Evolutionary conservation across 176 grass and related monocot genomes (phyloP), one percentile per base, ranked within the genome.

Genomic region (Puccinellia tenuiflora): DNA sequence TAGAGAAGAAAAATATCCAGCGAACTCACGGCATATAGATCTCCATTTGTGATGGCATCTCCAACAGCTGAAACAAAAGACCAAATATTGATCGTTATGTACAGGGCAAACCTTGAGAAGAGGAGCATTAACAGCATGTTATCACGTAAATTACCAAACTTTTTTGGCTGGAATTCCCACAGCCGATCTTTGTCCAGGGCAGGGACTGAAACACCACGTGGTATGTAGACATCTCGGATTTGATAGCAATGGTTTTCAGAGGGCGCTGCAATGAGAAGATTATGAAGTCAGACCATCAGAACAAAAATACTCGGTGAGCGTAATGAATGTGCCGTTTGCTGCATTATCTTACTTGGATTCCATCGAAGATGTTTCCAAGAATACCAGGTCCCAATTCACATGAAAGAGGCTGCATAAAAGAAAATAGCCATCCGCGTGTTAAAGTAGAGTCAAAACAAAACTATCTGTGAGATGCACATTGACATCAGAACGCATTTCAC

Each of bases 221-320:
- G 93, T 55, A 95, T 95, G 77, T 95, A 95, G 62, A 95, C 93
- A 82, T 95, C 90, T 84, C 88, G 0, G 93, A 95, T 68, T 95
- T 95, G 7, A 92, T 74, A 62, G 93, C 90, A 79, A 95, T 95
- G 47, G 93, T 95, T 92, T 86, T 95, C 79, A 95, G 71, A 25
- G 93, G 93, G 3, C 93, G 85, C 93, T 95, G 83, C 74, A 83
- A 84, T n/a, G 37, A 25, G 30, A 82, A 47, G 29, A 73, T 50
- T 69, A 67, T 68, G 16, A 53, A 46, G 28, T 1, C 59, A 67
- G 40, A 81, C 45, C 39, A 76, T 85, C 70, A 81, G 37, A 55
- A 77, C 11, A 40, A 12, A 84, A n/a, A n/a, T 3, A 43, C 26
- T 12, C 0, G 17, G 5, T 62, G 46, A 6, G 31, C 18, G 6